Conservation (phyloP, 2,329 filamentous ascomycete genomes). For the Penicillium expansum region DNA sequence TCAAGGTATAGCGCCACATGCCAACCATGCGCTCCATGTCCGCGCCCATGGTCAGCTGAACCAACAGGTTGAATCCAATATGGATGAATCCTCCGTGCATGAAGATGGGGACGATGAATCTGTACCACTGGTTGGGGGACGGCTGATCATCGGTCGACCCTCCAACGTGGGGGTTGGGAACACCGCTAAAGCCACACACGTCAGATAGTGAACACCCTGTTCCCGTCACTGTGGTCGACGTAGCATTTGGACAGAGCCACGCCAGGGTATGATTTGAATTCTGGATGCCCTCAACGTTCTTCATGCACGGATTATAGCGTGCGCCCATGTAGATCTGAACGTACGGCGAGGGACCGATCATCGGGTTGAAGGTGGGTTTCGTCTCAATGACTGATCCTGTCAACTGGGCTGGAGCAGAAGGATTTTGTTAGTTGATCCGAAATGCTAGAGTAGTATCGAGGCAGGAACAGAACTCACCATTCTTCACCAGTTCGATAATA, state of each 20-base stretch:
- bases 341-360: slow-evolving; percentile 91
- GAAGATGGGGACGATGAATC: slow-evolving; percentile 95
- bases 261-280: slow-evolving; percentile 32
- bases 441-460: neutral
- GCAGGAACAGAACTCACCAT: slow-evolving; percentile 56
- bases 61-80: slow-evolving; percentile 90
- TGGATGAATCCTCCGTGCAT: slow-evolving; percentile 91
- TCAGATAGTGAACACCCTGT: slow-evolving; percentile 67
- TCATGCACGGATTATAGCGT: slow-evolving; percentile 92
- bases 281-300: slow-evolving; percentile 56
- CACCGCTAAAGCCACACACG: slow-evolving; percentile 78
- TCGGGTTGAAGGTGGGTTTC: slow-evolving; percentile 85
- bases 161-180: slow-evolving; percentile 60
- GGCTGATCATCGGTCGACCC: slow-evolving; percentile 55
- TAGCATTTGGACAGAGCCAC: slow-evolving; percentile 83
- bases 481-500: slow-evolving; percentile 80
- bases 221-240: slow-evolving; percentile 51
- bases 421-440: slow-evolving; percentile 5
- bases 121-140: slow-evolving; percentile 89
- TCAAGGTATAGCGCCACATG: slow-evolving; percentile 78
- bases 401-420: slow-evolving; percentile 56
- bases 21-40: slow-evolving; percentile 94
- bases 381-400: slow-evolving; percentile 69
- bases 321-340: slow-evolving; percentile 97
- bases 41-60: slow-evolving; percentile 83